Base-by-base conservation (phyloP, 2,329 filamentous ascomycete species). In the Chrysosporium keratinophilum region DNA sequence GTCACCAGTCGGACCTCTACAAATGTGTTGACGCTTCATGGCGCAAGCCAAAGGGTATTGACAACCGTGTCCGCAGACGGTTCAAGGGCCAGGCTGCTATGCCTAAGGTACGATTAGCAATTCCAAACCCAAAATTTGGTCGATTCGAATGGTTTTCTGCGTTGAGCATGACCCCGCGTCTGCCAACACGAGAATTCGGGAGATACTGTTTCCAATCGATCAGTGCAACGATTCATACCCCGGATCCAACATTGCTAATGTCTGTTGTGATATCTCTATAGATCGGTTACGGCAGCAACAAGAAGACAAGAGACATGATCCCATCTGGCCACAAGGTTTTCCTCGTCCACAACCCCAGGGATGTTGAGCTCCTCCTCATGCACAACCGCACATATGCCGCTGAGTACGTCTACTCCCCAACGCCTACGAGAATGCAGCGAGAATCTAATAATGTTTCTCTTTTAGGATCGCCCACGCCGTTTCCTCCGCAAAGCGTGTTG, bases 21-120 rank as follows among this genome's bases (percentile, higher is more conserved):
- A 95, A 84, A 80, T 85, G 93, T 74, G 84, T 97, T 66, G 84
- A 81, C 72, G 74, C 86, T 65, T 85, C 82, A 82, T 98, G 93
- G 93, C 87, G 93, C 79, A 98, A 97, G 83, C 93, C 93, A 67
- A 98, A 98, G 88, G 93, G 93, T 88, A 98, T 98, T 77, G 93
- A 98, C 80, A 95, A 90, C 81, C 81, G 87, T 71, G 91, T 98
- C 74, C 87, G 93, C 74, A 84, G 93, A 82, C 88, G 93, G 66
- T 98, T 98, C 83, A 89, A 88, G 78, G 88, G 93, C 71, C 88
- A 87, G 78, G 85, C 86, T 76, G 83, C 84, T 71, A 97, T 98
- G 91, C 93, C 93, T 78, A 95, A 89, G 81, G 91, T 96, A 90
- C 74, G 88, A 83, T 53, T 17, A 11, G 14, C n/a, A 19, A 31